Conservation (phyloP, 208 protist genomes). For the Crithidia fasciculata region DNA sequence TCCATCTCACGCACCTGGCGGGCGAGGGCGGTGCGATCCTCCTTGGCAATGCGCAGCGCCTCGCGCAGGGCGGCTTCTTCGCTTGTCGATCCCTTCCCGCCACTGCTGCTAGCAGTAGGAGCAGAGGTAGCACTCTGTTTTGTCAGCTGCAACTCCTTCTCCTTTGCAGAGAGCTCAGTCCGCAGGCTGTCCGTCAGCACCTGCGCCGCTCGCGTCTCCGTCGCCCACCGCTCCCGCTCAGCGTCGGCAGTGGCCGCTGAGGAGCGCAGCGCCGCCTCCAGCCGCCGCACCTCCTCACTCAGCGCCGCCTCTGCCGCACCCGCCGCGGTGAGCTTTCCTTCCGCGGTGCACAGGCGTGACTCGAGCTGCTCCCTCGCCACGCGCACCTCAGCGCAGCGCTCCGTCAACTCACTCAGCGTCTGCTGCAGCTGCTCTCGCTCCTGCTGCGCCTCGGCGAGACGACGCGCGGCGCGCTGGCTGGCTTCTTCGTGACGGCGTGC, state of each 20-base stretch:
- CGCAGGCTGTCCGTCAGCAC: conserved; percentile 1
- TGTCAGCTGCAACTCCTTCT: conserved; percentile 20
- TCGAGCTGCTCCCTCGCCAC: conserved; percentile 33
- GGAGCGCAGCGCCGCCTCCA: conserved; percentile 27
- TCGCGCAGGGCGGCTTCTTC: conserved; percentile 30
- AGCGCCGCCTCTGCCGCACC: conserved; percentile 14
- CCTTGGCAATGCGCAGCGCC: conserved; percentile 29
- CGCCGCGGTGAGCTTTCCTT: conserved; percentile 1
- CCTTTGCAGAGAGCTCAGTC: conserved; percentile 13
- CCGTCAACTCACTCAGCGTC: conserved; percentile 27
- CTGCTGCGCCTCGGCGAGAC: conserved; percentile 20
- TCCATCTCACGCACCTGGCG: conserved; percentile 65
- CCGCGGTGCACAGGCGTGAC: conserved; percentile 2
- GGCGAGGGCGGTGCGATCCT: conserved; percentile 32
- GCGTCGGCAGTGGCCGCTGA: conserved; percentile 17
- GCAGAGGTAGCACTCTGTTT: conserved; percentile 13
- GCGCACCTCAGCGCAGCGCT: conserved; percentile 25
- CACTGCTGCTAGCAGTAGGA: neutral
- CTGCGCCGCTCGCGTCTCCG: conserved; percentile 11
- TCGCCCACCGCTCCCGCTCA: conserved; percentile 8
- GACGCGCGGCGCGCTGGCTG: conserved; percentile 3
- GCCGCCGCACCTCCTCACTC: conserved; percentile 8
- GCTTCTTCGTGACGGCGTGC: conserved; percentile 16
- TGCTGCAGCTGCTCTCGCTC: conserved; percentile 34
- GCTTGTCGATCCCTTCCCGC: neutral